phyloP scores from a whole-genome alignment of 371 early-diverging fungal species.

The Parasitella parasitica region DNA sequence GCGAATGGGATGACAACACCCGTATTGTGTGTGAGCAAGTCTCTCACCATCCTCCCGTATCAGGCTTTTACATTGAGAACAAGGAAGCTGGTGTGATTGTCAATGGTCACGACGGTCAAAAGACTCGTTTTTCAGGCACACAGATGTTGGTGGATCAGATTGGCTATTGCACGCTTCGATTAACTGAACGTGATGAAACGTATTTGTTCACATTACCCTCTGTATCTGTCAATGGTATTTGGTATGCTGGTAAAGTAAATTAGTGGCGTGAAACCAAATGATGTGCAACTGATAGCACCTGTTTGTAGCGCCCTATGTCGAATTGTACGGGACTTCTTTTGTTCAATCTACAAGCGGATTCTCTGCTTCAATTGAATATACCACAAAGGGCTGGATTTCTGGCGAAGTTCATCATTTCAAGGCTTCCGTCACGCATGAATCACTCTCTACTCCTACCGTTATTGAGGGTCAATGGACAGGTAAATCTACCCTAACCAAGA shows the following conservation, averaged over 20 bases:
- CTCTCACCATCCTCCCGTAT: constrained; percentile 80
- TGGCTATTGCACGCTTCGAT: constrained; percentile 65
- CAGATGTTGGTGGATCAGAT: constrained; percentile 79
- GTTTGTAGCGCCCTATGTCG: constrained; percentile 67
- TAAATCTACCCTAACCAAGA: constrained; percentile 53
- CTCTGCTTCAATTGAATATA: constrained; percentile 69
- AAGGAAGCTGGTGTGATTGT: constrained; percentile 66
- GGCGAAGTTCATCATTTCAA: constrained; percentile 83
- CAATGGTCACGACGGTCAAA: constrained; percentile 81
- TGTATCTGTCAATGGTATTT: constrained; percentile 76
- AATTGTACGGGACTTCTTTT: constrained; percentile 70
- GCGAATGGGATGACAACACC: constrained; percentile 70
- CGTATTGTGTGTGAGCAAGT: constrained; percentile 73
- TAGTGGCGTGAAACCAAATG: neutral
- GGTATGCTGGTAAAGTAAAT: constrained; percentile 69
- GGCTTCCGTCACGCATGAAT: constrained; percentile 53
- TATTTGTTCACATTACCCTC: constrained; percentile 78
- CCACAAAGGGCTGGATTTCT: constrained; percentile 77
- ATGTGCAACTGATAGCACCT: constrained; percentile 5
- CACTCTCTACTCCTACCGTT: constrained; percentile 33
- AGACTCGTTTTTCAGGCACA: constrained; percentile 77
- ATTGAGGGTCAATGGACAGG: constrained; percentile 73
- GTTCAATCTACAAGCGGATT: constrained; percentile 67
- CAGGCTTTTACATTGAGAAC: constrained; percentile 71
- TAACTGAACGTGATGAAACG: constrained; percentile 59